Evolutionary conservation across 2,329 filamentous ascomycete species (phyloP).

Genomic region (Trichoderma hamatum): DNA sequence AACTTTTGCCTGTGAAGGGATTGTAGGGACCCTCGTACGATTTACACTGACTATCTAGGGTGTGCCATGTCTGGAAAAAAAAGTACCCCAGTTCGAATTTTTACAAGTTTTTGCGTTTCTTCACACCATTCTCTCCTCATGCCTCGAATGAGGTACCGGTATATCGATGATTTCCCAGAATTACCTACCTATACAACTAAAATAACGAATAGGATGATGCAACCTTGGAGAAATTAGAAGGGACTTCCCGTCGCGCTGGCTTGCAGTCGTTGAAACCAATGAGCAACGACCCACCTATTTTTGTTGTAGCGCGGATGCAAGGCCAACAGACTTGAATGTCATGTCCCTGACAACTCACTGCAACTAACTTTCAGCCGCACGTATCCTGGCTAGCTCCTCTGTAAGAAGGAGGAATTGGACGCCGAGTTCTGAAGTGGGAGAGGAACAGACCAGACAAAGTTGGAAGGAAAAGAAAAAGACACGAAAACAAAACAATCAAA

Average conservation of each 20-base stretch:
- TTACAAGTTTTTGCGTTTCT: background rate
- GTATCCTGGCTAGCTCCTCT: background rate
- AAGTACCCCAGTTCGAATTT: background rate
- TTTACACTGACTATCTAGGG: constrained; percentile 28
- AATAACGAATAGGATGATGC: background rate
- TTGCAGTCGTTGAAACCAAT: constrained; percentile 11
- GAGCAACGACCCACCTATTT: background rate
- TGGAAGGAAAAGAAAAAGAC: background rate
- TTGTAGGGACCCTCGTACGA: constrained; percentile 63
- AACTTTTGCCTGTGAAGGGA: constrained; percentile 82
- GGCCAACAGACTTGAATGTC: background rate
- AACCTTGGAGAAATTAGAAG: background rate
- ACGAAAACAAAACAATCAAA: background rate
- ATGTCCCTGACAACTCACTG: constrained; percentile 10
- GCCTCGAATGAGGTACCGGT: background rate
- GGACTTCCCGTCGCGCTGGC: background rate
- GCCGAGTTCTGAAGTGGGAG: background rate
- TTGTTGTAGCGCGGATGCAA: constrained; percentile 14
- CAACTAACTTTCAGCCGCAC: constrained; percentile 21
- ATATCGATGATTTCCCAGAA: background rate
- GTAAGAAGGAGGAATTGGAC: background rate
- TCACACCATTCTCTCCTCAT: background rate
- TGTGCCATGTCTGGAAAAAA: background rate
- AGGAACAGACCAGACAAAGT: background rate
- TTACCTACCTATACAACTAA: background rate